phyloP scores from a whole-genome alignment of 768 basidiomycete species.

The Obba rivulosa region DNA sequence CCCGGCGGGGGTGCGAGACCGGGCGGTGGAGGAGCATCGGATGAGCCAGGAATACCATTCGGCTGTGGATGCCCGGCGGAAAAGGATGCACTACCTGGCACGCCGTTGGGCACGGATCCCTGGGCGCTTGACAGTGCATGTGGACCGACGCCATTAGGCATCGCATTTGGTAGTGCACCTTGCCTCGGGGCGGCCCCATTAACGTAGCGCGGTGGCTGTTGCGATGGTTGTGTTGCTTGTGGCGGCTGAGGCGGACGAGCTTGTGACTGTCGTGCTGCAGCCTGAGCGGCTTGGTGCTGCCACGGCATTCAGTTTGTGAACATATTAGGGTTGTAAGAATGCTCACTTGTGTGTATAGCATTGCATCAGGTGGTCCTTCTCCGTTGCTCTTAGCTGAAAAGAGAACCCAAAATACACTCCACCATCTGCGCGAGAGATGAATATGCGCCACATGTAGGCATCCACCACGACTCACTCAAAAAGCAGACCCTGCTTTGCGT shows the following conservation, averaged over 20 bases:
- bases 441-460: neutral
- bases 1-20: neutral
- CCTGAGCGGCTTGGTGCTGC: slow-evolving; percentile 21
- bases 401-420: slow-evolving; percentile 85
- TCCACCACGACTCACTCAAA: slow-evolving; percentile 57
- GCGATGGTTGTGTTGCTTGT: slow-evolving; percentile 2
- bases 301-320: too few relatives aligned
- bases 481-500: slow-evolving; percentile 76
- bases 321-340: too few relatives aligned
- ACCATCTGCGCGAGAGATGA: slow-evolving; percentile 53
- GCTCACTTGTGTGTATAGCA: slow-evolving; percentile 66
- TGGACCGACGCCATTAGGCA: slow-evolving; percentile 27
- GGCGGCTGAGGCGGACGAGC: slow-evolving; percentile 1
- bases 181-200: slow-evolving; percentile 29
- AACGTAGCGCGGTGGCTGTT: slow-evolving; percentile 17
- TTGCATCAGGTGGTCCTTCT: slow-evolving; percentile 60
- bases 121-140: slow-evolving; percentile 12
- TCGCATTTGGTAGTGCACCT: slow-evolving; percentile 12
- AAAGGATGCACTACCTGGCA: slow-evolving; percentile 13
- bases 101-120: slow-evolving; percentile 16
- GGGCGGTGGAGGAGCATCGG: slow-evolving; percentile 6
- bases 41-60: slow-evolving; percentile 38
- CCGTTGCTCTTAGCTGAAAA: slow-evolving; percentile 77
- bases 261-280: slow-evolving; percentile 22
- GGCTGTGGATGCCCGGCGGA: slow-evolving; percentile 25